Evolutionary conservation across 768 basidiomycete genomes (phyloP), one percentile per base, ranked within the genome.

Genomic region (Tylopilus felleus): DNA sequence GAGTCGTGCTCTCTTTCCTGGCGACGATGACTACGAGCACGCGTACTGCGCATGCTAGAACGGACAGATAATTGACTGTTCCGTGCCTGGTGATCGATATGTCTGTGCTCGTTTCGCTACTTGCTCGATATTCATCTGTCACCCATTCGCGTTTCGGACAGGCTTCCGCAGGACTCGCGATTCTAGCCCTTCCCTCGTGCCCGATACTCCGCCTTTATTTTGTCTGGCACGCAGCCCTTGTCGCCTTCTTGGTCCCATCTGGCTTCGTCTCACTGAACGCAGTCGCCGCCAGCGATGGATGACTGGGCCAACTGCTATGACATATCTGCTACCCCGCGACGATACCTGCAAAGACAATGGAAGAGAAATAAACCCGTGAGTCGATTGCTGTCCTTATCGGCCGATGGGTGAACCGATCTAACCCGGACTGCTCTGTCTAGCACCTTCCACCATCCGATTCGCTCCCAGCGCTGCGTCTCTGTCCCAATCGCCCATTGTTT

Each of bases 401-500:
- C 19, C 29, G 21, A 49, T 43, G 33, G 33, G 47, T 12, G 53
- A 50, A 64, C 57, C 56, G 50, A 54, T 62, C 56, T 55, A 14
- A 62, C 64, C 36, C 2, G 59, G 27, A 25, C 28, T 29, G 39
- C 45, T 17, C 13, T 33, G 38, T 56, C 42, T 49, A 81, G 79
- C 63, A 77, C 60, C 66, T 81, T 22, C 67, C 70, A 17, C 73
- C 76, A 54, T 75, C 77, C 28, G 72, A 72, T 58, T 80, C 79
- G 27, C 69, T 80, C 41, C 80, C 80, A 21, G 69, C 70, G 9
- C 70, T 80, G 12, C 73, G 74, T 53, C 66, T 79, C 17, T 62
- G 69, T n/a, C 75, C 62, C 35, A 65, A 70, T 56, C 71, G 77
- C 48, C 77, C 77, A 0, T 61, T 74, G 47, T 80, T 80, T 57